Conservation (phyloP, 164 flowering plant genomes). For the Nymphaea colorata region DNA sequence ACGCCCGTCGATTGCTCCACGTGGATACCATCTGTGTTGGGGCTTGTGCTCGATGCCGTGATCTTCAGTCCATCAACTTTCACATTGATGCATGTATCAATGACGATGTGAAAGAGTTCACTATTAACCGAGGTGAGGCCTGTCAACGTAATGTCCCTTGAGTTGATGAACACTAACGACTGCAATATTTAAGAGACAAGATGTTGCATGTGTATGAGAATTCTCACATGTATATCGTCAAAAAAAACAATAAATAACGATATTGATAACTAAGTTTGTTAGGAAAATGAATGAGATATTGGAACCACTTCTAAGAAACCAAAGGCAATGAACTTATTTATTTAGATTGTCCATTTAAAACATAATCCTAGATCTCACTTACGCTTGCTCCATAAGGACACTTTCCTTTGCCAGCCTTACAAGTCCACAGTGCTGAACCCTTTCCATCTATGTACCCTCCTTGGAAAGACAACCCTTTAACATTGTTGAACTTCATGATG, state of each 20-base stretch:
- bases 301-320: too few species aligned
- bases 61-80: background rate
- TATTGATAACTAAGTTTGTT: too few species aligned
- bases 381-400: background rate
- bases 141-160: background rate
- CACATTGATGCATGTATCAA: background rate
- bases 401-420: background rate
- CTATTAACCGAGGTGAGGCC: background rate
- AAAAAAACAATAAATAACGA: background rate
- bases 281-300: too few species aligned
- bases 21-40: conserved; percentile 9
- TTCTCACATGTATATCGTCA: background rate
- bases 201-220: background rate
- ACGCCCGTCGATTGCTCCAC: background rate
- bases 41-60: conserved; percentile 4
- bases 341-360: background rate
- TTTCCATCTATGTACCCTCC: conserved; percentile 1
- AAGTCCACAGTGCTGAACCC: background rate
- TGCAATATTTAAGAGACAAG: background rate
- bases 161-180: background rate
- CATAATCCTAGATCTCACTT: background rate
- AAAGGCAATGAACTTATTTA: background rate
- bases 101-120: background rate
- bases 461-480: background rate
- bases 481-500: background rate